Conservation (phyloP, 345 rosid genomes). For the Nephelium lappaceum region DNA sequence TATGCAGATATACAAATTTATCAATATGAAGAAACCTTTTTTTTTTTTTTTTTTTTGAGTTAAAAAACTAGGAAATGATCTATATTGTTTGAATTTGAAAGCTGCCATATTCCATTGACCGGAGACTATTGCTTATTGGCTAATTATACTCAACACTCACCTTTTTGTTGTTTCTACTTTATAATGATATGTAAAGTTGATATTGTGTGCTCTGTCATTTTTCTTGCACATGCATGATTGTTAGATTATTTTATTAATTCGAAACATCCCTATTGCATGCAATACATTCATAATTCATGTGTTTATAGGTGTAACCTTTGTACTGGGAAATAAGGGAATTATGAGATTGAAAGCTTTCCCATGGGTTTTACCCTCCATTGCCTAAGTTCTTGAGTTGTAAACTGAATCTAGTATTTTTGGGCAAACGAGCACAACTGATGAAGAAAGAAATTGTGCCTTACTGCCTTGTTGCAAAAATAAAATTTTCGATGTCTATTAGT, state of each 20-base stretch:
- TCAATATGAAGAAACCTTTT: not conserved
- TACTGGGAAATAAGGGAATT: not conserved
- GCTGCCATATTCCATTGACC: no score
- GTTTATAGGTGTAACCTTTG: not conserved
- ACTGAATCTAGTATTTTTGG: not conserved
- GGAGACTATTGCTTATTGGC: no score
- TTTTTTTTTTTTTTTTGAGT: no score
- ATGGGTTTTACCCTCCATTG: not conserved
- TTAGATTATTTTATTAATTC: not conserved
- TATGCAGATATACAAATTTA: slow-evolving; percentile 61
- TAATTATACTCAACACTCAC: not conserved
- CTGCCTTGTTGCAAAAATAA: not conserved
- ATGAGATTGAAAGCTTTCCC: not conserved
- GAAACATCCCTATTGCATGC: slow-evolving; percentile 5
- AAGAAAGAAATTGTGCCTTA: no score
- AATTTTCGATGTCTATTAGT: not conserved
- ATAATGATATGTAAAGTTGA: no score
- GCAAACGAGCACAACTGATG: not conserved
- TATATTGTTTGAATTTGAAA: no score
- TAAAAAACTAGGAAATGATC: no score
- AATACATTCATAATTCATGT: not conserved
- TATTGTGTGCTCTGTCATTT: no score
- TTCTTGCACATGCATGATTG: not conserved
- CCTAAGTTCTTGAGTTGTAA: not conserved
- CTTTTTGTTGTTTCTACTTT: not conserved